Percentiles rank a stretch among this genome's conserved stretches.
phyloP scores from a whole-genome alignment of 2,329 filamentous ascomycete species.

The Dothistroma pini region DNA sequence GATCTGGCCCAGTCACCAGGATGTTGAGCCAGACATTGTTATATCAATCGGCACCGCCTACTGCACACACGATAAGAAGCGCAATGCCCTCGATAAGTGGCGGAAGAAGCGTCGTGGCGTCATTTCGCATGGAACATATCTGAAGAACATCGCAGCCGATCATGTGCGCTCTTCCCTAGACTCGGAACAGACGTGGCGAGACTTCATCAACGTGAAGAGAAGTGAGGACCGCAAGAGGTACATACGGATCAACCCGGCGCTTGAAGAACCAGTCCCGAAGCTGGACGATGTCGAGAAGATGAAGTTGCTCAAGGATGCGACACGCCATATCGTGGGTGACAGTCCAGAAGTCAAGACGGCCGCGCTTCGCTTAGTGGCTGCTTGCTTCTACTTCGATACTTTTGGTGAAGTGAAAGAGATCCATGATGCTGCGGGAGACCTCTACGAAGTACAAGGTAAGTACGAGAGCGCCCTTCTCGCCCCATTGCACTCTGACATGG shows the following conservation, averaged over 20 bases:
- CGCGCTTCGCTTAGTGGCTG: constrained; percentile 18
- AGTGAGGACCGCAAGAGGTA: constrained; percentile 4
- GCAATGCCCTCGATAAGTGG: neutral
- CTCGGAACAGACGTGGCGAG: neutral
- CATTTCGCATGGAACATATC: neutral
- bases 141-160: neutral
- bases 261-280: constrained; percentile 5
- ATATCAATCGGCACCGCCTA: constrained; percentile 29
- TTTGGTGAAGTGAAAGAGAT: constrained; percentile 1
- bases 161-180: neutral
- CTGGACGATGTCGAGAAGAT: constrained; percentile 12
- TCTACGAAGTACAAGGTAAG: neutral
- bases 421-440: neutral
- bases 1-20: constrained; percentile 26
- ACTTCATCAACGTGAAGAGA: neutral
- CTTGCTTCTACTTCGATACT: constrained; percentile 25
- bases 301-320: constrained; percentile 8
- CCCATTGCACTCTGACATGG: neutral
- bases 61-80: neutral
- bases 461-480: neutral
- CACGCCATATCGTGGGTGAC: constrained; percentile 10
- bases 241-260: constrained; percentile 9
- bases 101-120: neutral
- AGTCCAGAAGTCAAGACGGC: constrained; percentile 18
- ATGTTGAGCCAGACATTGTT: constrained; percentile 22